A percentile compares a stretch with the other conserved stretches of the same genome.
Conservation (phyloP, 495 filamentous ascomycete genomes). For the Platismatia glauca region DNA sequence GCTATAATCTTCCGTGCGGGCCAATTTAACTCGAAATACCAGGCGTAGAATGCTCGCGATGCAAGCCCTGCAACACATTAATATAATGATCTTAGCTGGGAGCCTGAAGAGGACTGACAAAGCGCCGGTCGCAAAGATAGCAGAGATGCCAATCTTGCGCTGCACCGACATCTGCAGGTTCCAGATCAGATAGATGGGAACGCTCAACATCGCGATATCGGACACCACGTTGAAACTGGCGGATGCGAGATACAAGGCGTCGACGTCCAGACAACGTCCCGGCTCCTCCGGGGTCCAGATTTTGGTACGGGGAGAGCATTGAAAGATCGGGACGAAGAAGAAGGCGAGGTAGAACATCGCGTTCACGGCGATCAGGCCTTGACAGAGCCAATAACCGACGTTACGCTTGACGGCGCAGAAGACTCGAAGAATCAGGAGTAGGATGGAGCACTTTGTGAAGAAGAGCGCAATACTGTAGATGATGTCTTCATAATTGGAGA, state of each 20-base stretch:
- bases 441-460: slow-evolving; percentile 20
- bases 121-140: slow-evolving; percentile 12
- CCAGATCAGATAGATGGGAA: slow-evolving; percentile 21
- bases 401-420: slow-evolving; percentile 19
- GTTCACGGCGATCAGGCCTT: slow-evolving; percentile 20
- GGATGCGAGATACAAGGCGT: slow-evolving; percentile 7
- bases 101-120: slow-evolving; percentile 12
- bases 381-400: slow-evolving; percentile 13
- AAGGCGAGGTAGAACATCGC: slow-evolving; percentile 10
- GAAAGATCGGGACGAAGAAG: slow-evolving; percentile 21
- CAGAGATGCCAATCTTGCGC: slow-evolving; percentile 15
- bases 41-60: slow-evolving; percentile 18
- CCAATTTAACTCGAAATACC: neutral
- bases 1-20: slow-evolving; percentile 10
- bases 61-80: slow-evolving; percentile 8
- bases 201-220: slow-evolving; percentile 17
- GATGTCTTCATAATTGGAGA: slow-evolving; percentile 16
- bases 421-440: slow-evolving; percentile 24
- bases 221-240: slow-evolving; percentile 16
- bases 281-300: slow-evolving; percentile 16
- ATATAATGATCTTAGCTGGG: neutral
- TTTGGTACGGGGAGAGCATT: slow-evolving; percentile 17
- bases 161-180: slow-evolving; percentile 18
- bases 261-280: slow-evolving; percentile 17
- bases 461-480: slow-evolving; percentile 13